Conservation (phyloP, 2,329 filamentous ascomycete genomes). For the Sclerotiophoma versabilis region DNA sequence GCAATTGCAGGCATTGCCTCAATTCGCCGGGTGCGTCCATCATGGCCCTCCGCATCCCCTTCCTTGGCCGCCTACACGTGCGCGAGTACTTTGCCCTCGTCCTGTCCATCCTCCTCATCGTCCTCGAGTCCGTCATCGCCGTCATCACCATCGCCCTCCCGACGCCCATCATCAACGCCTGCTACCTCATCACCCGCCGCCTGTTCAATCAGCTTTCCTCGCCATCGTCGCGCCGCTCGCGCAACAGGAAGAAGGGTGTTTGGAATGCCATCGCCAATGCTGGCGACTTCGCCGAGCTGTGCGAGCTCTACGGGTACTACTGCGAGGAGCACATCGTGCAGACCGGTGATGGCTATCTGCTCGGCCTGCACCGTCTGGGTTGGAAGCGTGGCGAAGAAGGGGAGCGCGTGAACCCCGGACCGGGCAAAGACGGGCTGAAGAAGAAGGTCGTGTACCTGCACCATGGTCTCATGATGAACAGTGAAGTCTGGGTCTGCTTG, state of each 20-base stretch:
- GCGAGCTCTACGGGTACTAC: slow-evolving; percentile 86
- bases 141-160: slow-evolving; percentile 88
- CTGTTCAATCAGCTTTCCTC: slow-evolving; percentile 82
- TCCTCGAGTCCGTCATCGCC: slow-evolving; percentile 82
- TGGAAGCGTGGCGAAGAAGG: slow-evolving; percentile 84
- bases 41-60: slow-evolving; percentile 63
- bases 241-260: slow-evolving; percentile 74
- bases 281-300: slow-evolving; percentile 93
- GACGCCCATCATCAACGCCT: slow-evolving; percentile 79
- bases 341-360: slow-evolving; percentile 90
- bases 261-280: slow-evolving; percentile 83
- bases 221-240: slow-evolving; percentile 70
- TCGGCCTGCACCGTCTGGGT: slow-evolving; percentile 86
- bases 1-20: too few species aligned
- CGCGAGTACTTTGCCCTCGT: slow-evolving; percentile 88
- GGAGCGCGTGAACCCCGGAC: slow-evolving; percentile 76
- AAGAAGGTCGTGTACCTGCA: slow-evolving; percentile 95
- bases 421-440: slow-evolving; percentile 60
- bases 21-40: too few species aligned
- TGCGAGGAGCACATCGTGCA: slow-evolving; percentile 97
- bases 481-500: slow-evolving; percentile 95
- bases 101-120: slow-evolving; percentile 81
- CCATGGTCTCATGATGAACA: slow-evolving; percentile 97
- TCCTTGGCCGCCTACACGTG: slow-evolving; percentile 66
- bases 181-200: slow-evolving; percentile 80